These are phyloP conservation scores for Nemophila menziesii DNA, from an alignment of 257 asterid species.

Conservation along the genomic window DNA sequence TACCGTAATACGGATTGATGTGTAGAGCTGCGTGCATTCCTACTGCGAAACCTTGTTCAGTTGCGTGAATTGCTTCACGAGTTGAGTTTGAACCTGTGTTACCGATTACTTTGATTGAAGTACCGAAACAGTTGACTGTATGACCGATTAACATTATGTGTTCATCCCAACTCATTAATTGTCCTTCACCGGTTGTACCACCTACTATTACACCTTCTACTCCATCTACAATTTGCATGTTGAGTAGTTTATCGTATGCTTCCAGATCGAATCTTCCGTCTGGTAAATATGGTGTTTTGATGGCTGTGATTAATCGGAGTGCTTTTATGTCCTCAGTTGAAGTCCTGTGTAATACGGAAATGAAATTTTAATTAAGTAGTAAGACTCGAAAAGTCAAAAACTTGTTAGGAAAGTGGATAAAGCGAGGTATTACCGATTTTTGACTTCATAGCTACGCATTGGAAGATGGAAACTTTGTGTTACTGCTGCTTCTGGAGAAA, in stretches of 20 bases:
- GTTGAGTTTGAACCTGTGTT: slow-evolving; percentile 93
- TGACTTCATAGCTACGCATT: slow-evolving; percentile 79
- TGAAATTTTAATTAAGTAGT: background rate
- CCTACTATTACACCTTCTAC: slow-evolving; percentile 79
- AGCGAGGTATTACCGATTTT: slow-evolving; percentile 40
- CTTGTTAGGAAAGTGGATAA: background rate
- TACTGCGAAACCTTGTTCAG: slow-evolving; percentile 89
- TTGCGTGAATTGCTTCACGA: slow-evolving; percentile 78
- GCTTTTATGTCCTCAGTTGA: slow-evolving; percentile 62
- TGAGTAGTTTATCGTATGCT: slow-evolving; percentile 60
- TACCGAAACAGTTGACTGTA: slow-evolving; percentile 79
- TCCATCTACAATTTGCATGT: slow-evolving; percentile 66
- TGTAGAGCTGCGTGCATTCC: slow-evolving; percentile 96
- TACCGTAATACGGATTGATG: slow-evolving; percentile 85
- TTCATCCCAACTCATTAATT: slow-evolving; percentile 87
- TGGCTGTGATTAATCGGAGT: slow-evolving; percentile 63
- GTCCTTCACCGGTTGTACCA: slow-evolving; percentile 94
- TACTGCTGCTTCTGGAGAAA: slow-evolving; percentile 58
- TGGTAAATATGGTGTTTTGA: slow-evolving; percentile 77
- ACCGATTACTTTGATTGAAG: slow-evolving; percentile 71
- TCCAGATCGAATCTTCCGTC: slow-evolving; percentile 85
- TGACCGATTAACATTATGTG: slow-evolving; percentile 90
- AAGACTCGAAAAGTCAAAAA: background rate
- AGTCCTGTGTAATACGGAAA: slow-evolving; percentile 43
- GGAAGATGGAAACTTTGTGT: slow-evolving; percentile 68